Evolutionary conservation across 2,329 filamentous ascomycete genomes (phyloP), one percentile per base, ranked within the genome.

Genomic region (Aspergillus ibericus): DNA sequence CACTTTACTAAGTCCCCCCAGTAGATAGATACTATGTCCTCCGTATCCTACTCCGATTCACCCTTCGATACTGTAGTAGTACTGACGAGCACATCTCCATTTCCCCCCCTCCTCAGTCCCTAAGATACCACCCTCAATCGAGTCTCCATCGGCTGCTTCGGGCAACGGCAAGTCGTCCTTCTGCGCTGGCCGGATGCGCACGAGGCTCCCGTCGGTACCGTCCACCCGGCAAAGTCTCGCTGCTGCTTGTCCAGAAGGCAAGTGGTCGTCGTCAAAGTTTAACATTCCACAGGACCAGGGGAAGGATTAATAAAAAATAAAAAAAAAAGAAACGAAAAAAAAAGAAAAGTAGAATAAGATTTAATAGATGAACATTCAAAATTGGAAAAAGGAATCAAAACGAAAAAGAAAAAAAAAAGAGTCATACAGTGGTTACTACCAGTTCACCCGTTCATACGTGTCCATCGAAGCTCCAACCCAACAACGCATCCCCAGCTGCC

Each of bases 181-280:
- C 36, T 42, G 50, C 35, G 27, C 35, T 42, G 44, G 44, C 53
- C 53, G 53, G 44, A 55, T 55, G 53, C 53, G 53, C 53, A 55
- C 53, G 53, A 48, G 53, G 53, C 29, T 53, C 40, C 40, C 25
- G 44, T 40, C n/a, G 42, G 42, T 55, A 38, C 29, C 29, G 29
- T 32, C 29, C 29, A 32, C 42, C 53, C 38, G 38, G 38, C 38
- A 42, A 42, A 52, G 34, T 15, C 32, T 22, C 15, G n/a, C 20
- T 50, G n/a, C 18, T 49, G n/a, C 25, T 32, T 34, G 29, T 10
- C 7, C 18, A 50, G 48, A 50, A 20, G 38, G 38, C 38, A 42
- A 42, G 38, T 22, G 38, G 38, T 42, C 18, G 20, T 20, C 20
- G 42, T 12, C 44, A 48, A 48, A 48, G 25, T 48, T 48, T 48